Percentiles rank a stretch among this genome's conserved stretches.
Evolutionary conservation across 805 yeast genomes (phyloP).

Genomic region (Saccharomycopsis sp.): DNA sequence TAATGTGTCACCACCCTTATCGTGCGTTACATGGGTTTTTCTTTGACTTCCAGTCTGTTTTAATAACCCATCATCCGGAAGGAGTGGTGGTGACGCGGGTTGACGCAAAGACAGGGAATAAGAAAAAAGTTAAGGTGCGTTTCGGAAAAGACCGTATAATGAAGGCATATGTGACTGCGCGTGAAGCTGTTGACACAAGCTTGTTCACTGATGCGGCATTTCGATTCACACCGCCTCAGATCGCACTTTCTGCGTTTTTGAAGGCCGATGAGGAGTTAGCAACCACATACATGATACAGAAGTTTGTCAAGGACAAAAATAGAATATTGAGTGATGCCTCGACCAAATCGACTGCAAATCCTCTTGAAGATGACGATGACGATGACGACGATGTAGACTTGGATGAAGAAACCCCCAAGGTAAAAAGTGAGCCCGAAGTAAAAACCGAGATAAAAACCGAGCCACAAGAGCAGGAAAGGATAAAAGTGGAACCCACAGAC

Average conservation of each 20-base stretch:
- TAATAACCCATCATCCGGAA: slow-evolving; percentile 29
- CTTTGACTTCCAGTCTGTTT: slow-evolving; percentile 70
- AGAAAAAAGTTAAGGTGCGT: slow-evolving; percentile 12
- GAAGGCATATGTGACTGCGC: slow-evolving; percentile 62
- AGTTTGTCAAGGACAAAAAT: slow-evolving; percentile 34
- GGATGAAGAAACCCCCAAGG: slow-evolving; percentile 16
- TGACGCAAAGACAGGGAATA: slow-evolving; percentile 23
- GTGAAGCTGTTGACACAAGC: slow-evolving; percentile 57
- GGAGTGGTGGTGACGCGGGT: slow-evolving; percentile 18
- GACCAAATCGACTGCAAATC: slow-evolving; percentile 8
- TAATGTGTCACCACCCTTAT: slow-evolving; percentile 83
- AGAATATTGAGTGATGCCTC: slow-evolving; percentile 11
- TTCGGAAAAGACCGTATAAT: slow-evolving; percentile 12
- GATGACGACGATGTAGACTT: slow-evolving; percentile 17
- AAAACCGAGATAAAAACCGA: slow-evolving; percentile 7
- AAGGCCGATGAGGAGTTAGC: slow-evolving; percentile 57
- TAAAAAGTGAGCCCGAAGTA: slow-evolving; percentile 25
- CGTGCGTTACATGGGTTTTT: slow-evolving; percentile 91
- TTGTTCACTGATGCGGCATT: slow-evolving; percentile 71
- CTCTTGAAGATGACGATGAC: slow-evolving; percentile 16
- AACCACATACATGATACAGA: slow-evolving; percentile 58
- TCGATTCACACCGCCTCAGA: slow-evolving; percentile 87
- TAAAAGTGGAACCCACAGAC: slow-evolving; percentile 6
- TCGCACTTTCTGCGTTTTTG: slow-evolving; percentile 82
- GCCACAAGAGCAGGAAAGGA: slow-evolving; percentile 19